A percentile compares a stretch with the other conserved stretches of the same genome.
These are phyloP conservation scores for Monascus ruber DNA, from an alignment of 2,329 filamentous ascomycete species.

Conservation along the genomic window DNA sequence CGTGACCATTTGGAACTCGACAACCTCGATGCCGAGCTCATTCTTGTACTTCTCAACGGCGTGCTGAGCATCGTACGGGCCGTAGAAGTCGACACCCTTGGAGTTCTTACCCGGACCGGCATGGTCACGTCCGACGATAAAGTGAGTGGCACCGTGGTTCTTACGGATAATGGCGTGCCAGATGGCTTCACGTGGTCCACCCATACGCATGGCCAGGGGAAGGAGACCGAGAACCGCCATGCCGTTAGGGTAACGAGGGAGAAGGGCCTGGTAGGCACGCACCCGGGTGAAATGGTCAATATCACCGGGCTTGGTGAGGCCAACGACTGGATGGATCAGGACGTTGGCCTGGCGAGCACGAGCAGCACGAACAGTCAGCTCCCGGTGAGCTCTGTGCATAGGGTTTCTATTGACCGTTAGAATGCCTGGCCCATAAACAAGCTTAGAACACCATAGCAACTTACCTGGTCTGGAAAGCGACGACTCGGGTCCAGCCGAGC, in stretches of 20 bases:
- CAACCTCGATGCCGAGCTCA: slow-evolving; percentile 96
- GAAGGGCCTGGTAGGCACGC: slow-evolving; percentile 92
- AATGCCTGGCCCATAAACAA: not conserved
- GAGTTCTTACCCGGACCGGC: slow-evolving; percentile 97
- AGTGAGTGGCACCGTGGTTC: slow-evolving; percentile 98
- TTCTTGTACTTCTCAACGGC: slow-evolving; percentile 92
- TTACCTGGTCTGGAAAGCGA: slow-evolving; percentile 84
- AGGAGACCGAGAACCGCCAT: slow-evolving; percentile 96
- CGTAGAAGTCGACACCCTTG: slow-evolving; percentile 93
- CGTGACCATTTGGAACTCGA: slow-evolving; percentile 99
- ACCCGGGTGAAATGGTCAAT: slow-evolving; percentile 99
- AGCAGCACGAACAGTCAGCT: slow-evolving; percentile 92
- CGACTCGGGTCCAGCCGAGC: slow-evolving; percentile 94
- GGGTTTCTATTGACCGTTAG: slow-evolving; percentile 54
- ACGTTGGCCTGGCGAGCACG: slow-evolving; percentile 96
- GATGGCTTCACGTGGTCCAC: slow-evolving; percentile 92
- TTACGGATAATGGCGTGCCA: slow-evolving; percentile 99
- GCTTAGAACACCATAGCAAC: not conserved
- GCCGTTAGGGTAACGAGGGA: slow-evolving; percentile 94
- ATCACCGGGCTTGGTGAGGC: slow-evolving; percentile 96
- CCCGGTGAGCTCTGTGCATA: slow-evolving; percentile 97
- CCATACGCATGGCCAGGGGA: slow-evolving; percentile 97
- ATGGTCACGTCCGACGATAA: slow-evolving; percentile 97
- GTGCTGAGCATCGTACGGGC: slow-evolving; percentile 92
- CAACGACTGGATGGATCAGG: slow-evolving; percentile 96